These are phyloP conservation scores for Rhodotorula sp. DNA, from an alignment of 1,284 basidiomycete genomes.

Conservation along the genomic window DNA sequence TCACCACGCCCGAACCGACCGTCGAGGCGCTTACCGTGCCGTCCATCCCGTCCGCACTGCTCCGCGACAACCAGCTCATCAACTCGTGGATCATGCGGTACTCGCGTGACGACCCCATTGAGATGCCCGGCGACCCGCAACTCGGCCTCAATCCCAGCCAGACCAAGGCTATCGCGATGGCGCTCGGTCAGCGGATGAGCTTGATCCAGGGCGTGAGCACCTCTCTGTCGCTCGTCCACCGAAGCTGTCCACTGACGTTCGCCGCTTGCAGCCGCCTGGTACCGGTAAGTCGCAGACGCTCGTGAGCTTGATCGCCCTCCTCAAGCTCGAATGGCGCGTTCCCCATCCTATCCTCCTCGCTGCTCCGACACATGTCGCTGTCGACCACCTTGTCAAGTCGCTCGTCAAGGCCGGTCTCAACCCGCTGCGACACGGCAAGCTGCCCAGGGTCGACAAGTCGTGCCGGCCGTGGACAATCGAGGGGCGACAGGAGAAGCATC, in stretches of 20 bases:
- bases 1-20: not conserved
- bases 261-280: conserved; percentile 70
- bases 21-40: not conserved
- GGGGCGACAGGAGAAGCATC: conserved; percentile 46
- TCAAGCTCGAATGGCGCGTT: conserved; percentile 83
- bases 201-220: conserved; percentile 78
- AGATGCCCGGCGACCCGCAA: conserved; percentile 74
- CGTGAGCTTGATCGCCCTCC: conserved; percentile 73
- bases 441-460: conserved; percentile 61
- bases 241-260: conserved; percentile 10
- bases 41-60: conserved; percentile 17
- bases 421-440: conserved; percentile 71
- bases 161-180: conserved; percentile 75
- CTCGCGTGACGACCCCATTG: conserved; percentile 56
- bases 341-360: conserved; percentile 80
- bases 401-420: conserved; percentile 62
- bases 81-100: conserved; percentile 51
- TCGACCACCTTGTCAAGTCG: conserved; percentile 86
- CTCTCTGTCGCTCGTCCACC: not conserved
- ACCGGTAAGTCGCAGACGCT: conserved; percentile 94
- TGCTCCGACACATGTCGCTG: conserved; percentile 90
- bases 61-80: conserved; percentile 43
- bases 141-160: conserved; percentile 76
- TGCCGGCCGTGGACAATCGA: conserved; percentile 65
- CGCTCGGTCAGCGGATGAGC: conserved; percentile 74